phyloP scores from a whole-genome alignment of 139 green algal genomes.

The Klebsormidium nitens region DNA sequence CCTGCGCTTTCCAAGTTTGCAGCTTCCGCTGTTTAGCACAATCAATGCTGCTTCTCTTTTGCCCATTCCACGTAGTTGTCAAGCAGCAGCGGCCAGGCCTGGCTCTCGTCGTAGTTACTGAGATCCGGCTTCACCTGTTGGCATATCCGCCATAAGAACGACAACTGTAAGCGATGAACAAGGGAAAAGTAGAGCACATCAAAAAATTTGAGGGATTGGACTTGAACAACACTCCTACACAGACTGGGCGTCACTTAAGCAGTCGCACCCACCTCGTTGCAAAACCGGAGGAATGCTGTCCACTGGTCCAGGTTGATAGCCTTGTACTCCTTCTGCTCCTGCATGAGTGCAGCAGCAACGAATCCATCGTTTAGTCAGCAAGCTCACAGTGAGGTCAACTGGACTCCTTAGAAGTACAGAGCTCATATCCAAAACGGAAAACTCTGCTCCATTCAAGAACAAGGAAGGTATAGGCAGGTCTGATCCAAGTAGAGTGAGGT shows the following conservation, averaged over 20 bases:
- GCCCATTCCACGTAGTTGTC: conserved; percentile 61
- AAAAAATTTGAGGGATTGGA: neutral
- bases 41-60: too few relatives aligned
- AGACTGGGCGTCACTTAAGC: too few relatives aligned
- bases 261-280: conserved; percentile 43
- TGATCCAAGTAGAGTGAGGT: too few relatives aligned
- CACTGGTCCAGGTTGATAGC: conserved; percentile 58
- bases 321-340: conserved; percentile 53
- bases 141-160: neutral
- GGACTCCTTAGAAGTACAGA: too few relatives aligned
- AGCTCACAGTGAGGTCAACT: too few relatives aligned
- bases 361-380: too few relatives aligned
- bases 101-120: conserved; percentile 53
- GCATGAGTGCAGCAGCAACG: too few relatives aligned
- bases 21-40: too few relatives aligned
- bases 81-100: conserved; percentile 59
- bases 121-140: conserved; percentile 44
- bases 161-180: conserved; percentile 10
- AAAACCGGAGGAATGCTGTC: conserved; percentile 52
- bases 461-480: too few relatives aligned
- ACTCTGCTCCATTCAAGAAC: too few relatives aligned
- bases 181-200: conserved; percentile 3
- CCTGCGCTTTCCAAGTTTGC: too few relatives aligned
- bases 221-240: neutral
- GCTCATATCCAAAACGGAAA: too few relatives aligned